phyloP scores from a whole-genome alignment of 805 yeast genomes.

The Metschnikowia kofuensis region DNA sequence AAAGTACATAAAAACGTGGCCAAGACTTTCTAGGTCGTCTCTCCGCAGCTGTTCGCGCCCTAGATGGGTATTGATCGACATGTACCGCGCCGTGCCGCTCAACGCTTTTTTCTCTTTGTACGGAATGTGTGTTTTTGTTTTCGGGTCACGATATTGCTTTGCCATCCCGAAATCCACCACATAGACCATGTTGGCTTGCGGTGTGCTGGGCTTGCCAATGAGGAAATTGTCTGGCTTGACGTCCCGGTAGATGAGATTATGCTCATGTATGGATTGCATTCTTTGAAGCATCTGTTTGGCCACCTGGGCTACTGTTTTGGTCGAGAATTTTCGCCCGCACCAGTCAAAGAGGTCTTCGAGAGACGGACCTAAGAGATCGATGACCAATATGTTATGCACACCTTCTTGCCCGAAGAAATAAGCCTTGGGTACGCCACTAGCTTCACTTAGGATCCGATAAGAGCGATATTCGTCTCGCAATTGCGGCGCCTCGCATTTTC shows the following conservation, averaged over 20 bases:
- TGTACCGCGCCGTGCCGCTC: conserved; percentile 98
- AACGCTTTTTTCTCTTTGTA: conserved; percentile 93
- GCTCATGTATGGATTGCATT: conserved; percentile 83
- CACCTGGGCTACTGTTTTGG: conserved; percentile 88
- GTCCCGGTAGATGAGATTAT: conserved; percentile 90
- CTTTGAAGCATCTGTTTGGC: conserved; percentile 92
- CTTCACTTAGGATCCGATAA: conserved; percentile 81
- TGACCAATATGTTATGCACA: conserved; percentile 88
- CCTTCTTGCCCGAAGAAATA: conserved; percentile 99
- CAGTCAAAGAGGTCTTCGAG: conserved; percentile 96
- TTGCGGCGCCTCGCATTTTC: conserved; percentile 97
- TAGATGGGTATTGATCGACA: conserved; percentile 95
- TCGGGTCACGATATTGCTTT: conserved; percentile 94
- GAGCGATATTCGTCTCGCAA: conserved; percentile 94
- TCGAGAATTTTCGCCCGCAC: conserved; percentile 89
- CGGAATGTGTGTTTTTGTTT: conserved; percentile 92
- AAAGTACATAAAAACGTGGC: conserved; percentile 95
- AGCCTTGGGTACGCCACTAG: conserved; percentile 90
- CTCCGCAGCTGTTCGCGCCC: conserved; percentile 97
- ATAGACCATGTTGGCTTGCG: conserved; percentile 81
- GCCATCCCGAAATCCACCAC: conserved; percentile 99
- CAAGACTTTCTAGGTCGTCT: conserved; percentile 94
- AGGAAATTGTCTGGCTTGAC: conserved; percentile 97
- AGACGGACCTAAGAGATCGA: conserved; percentile 93
- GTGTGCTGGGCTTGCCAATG: conserved; percentile 83